phyloP scores from a whole-genome alignment of 208 protist species.

The Entamoeba moshkovskii region DNA sequence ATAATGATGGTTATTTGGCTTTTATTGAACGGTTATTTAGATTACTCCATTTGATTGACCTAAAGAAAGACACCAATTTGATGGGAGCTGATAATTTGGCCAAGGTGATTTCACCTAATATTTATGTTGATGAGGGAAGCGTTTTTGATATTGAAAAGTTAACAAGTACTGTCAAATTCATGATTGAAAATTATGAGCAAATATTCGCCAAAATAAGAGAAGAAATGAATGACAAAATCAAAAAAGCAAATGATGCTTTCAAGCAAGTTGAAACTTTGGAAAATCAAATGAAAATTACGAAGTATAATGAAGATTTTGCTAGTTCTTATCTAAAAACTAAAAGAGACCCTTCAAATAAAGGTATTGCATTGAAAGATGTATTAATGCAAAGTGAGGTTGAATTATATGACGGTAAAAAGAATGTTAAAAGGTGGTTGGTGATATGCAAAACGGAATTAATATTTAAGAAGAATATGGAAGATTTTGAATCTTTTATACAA shows the following conservation, averaged over 20 bases:
- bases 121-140: not conserved
- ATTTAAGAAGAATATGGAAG: too few species aligned
- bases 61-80: not conserved
- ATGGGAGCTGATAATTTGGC: not conserved
- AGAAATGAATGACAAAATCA: too few species aligned
- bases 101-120: not conserved
- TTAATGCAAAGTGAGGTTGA: not conserved
- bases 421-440: not conserved
- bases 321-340: too few species aligned
- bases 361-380: not conserved
- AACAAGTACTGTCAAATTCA: not conserved
- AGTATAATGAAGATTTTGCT: too few species aligned
- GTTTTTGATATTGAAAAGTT: not conserved
- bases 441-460: too few species aligned
- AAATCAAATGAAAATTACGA: too few species aligned
- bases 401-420: not conserved
- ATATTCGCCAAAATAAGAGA: not conserved
- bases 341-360: too few species aligned
- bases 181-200: not conserved
- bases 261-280: too few species aligned
- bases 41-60: not conserved
- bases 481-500: too few species aligned
- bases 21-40: not conserved
- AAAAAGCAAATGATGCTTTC: too few species aligned
- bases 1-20: not conserved